Evolutionary conservation across 768 basidiomycete species (phyloP).

Genomic region (Pulveroboletus frians): DNA sequence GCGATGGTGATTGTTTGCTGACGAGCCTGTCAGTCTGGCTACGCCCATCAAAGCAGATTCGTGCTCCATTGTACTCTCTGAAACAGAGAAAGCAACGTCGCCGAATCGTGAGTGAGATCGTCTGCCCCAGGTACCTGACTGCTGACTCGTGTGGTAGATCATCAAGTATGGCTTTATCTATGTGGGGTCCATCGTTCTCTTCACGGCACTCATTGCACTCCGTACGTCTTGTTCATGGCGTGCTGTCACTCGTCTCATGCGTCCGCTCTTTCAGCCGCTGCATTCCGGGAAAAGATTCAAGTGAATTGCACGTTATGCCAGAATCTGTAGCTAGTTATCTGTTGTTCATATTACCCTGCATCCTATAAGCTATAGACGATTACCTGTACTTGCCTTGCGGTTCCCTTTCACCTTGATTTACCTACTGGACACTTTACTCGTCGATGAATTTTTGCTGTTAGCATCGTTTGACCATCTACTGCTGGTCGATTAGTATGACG

Average conservation of each 20-base stretch:
- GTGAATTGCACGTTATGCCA: slow-evolving; percentile 65
- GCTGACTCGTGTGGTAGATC: slow-evolving; percentile 42
- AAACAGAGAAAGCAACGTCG: slow-evolving; percentile 88
- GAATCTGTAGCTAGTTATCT: slow-evolving; percentile 49
- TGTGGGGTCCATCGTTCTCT: slow-evolving; percentile 57
- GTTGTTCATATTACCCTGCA: slow-evolving; percentile 21
- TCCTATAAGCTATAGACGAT: slow-evolving; percentile 26
- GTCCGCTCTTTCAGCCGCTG: slow-evolving; percentile 40
- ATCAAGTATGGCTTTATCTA: slow-evolving; percentile 82
- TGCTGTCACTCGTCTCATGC: slow-evolving; percentile 8
- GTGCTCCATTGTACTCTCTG: slow-evolving; percentile 83
- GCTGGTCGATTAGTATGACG: slow-evolving; percentile 18
- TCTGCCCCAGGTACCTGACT: slow-evolving; percentile 1
- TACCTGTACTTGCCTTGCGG: slow-evolving; percentile 24
- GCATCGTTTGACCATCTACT: slow-evolving; percentile 6
- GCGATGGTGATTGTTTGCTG: slow-evolving; percentile 7
- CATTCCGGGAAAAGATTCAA: slow-evolving; percentile 56
- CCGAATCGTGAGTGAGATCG: slow-evolving; percentile 62
- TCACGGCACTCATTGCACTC: slow-evolving; percentile 70
- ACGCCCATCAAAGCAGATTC: slow-evolving; percentile 89
- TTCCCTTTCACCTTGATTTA: neutral
- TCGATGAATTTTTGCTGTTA: slow-evolving; percentile 13
- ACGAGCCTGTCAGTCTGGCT: slow-evolving; percentile 71
- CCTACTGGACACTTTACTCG: slow-evolving; percentile 11
- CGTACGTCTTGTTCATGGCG: slow-evolving; percentile 48